Evolutionary conservation across 2,329 filamentous ascomycete species (phyloP).

Genomic region (Orbilia brochopaga): DNA sequence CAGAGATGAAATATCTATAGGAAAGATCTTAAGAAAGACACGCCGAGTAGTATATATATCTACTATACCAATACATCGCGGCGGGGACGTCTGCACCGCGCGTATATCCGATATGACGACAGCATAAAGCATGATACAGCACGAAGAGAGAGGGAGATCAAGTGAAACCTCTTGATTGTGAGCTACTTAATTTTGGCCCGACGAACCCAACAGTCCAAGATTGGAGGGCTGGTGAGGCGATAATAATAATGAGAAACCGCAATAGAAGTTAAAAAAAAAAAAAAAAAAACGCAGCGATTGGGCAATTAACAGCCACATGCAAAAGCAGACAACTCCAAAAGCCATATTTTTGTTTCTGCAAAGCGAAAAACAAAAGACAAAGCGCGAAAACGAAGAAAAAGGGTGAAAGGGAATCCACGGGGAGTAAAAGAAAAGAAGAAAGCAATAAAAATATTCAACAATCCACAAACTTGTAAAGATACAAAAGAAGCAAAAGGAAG

Average conservation of each 20-base stretch:
- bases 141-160: background rate
- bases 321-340: conserved; percentile 47
- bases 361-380: conserved; percentile 7
- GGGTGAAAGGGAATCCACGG: conserved; percentile 2
- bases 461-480: conserved; percentile 1
- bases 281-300: background rate
- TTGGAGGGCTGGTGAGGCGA: background rate
- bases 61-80: too few relatives aligned
- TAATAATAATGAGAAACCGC: conserved; percentile 4
- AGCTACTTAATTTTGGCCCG: background rate
- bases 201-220: background rate
- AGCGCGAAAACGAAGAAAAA: conserved; percentile 3
- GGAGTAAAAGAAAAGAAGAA: background rate
- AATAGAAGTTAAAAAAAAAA: conserved; percentile 12
- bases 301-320: conserved; percentile 7
- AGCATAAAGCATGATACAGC: conserved; percentile 11
- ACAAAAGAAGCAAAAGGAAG: conserved; percentile 20
- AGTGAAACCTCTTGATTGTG: background rate
- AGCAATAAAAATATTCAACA: background rate
- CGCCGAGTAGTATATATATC: too few relatives aligned
- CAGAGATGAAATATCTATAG: too few relatives aligned
- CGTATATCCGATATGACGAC: too few relatives aligned
- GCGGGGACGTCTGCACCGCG: too few relatives aligned
- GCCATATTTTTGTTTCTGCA: conserved; percentile 41
- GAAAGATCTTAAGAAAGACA: too few relatives aligned